Evolutionary conservation across 2,329 filamentous ascomycete genomes (phyloP), one percentile per base, ranked within the genome.

Genomic region (Aurifilum marmelostoma): DNA sequence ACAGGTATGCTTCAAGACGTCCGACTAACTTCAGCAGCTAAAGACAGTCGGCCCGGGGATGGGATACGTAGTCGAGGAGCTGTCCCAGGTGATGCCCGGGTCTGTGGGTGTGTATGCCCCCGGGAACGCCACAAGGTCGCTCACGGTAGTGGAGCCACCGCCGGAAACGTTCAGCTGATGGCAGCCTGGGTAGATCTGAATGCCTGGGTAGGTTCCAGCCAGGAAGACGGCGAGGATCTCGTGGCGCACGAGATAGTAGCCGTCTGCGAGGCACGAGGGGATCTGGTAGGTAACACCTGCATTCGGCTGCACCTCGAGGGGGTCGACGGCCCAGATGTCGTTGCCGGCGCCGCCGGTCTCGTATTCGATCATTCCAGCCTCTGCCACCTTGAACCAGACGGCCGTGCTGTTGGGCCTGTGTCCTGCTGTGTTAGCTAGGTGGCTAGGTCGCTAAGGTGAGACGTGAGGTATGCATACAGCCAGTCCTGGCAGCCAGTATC

Each of bases 211-310:
- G 6, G 75, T 59, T 67, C 76, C 82, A 21, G 79, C 80, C 3
- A 83, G 73, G 75, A 87, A 85, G 64, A 88, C 80, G 3, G 85
- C 86, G 70, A 87, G 83, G 73, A 86, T 83, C 76, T 88, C 86
- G 73, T 88, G 86, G 63, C 86, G 84, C 32, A 88, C 85, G 67
- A 88, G 83, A 76, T 88, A 88, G 80, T 85, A 85, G 1, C 86
- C 86, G 0, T 82, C 77, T 58, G 81, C 78, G 52, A 88, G 79
- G 76, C 83, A 87, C 18, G 78, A 77, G 4, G 86, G 86, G 72
- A 88, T 84, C n/a, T 82, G 85, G 79, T 87, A 88, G 58, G 78
- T 77, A 69, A 82, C 80, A 3, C 80, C 79, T 1, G 77, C 74
- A 71, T 81, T 83, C 47, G 79, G 80, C 11, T 78, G 74, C 18